These are phyloP conservation scores for Suillus subaureus DNA, from an alignment of 768 basidiomycete genomes.

Conservation along the genomic window DNA sequence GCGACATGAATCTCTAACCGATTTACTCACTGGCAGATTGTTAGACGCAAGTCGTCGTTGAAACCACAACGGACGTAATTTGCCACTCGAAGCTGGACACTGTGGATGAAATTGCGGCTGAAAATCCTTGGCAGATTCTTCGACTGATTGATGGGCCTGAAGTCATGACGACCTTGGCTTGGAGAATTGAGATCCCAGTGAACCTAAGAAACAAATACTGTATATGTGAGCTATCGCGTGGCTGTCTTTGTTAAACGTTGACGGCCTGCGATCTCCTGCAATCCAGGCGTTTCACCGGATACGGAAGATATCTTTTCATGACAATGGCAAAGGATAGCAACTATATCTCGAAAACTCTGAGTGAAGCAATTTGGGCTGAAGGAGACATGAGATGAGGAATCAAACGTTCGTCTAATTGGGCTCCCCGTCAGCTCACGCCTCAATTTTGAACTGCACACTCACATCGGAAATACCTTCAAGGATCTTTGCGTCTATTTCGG, in stretches of 20 bases:
- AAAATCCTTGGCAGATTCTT: not conserved
- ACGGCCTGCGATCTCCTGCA: too few species aligned
- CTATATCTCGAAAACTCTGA: too few species aligned
- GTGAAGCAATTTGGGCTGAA: not conserved
- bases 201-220: too few species aligned
- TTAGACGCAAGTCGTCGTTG: not conserved
- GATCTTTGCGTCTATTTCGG: not conserved
- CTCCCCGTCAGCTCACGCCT: not conserved
- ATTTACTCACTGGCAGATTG: not conserved
- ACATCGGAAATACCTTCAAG: not conserved
- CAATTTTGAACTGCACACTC: not conserved
- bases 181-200: not conserved
- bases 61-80: not conserved
- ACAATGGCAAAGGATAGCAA: too few species aligned
- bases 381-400: not conserved
- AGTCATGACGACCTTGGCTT: not conserved
- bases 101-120: not conserved
- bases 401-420: too few species aligned
- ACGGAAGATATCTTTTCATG: too few species aligned
- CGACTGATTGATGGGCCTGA: not conserved
- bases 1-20: not conserved
- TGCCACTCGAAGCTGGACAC: not conserved
- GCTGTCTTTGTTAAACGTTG: too few species aligned
- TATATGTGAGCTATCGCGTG: too few species aligned
- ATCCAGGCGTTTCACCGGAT: too few species aligned